A percentile compares a stretch with the other conserved stretches of the same genome.
phyloP scores from a whole-genome alignment of 495 filamentous ascomycete species.

The Pyronema domesticum region DNA sequence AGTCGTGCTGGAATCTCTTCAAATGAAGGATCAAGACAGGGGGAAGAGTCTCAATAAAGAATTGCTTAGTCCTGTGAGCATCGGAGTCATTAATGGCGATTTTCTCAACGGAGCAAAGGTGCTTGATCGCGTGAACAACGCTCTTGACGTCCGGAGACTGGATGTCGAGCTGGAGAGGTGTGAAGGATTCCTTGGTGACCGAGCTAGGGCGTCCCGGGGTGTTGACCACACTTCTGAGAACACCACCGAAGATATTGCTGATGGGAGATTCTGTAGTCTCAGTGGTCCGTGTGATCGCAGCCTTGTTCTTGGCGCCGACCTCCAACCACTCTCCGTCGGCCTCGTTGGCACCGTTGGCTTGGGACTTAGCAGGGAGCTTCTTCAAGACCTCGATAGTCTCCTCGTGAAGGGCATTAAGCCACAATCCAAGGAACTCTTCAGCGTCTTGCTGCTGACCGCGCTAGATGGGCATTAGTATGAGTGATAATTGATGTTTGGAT shows the following conservation, averaged over 20 bases:
- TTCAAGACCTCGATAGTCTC: constrained; percentile 69
- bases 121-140: constrained; percentile 78
- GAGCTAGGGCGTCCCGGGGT: constrained; percentile 77
- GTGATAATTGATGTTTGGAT: background rate
- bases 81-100: constrained; percentile 62
- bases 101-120: constrained; percentile 63
- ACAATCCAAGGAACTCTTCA: constrained; percentile 88
- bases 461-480: constrained; percentile 29
- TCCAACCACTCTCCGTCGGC: constrained; percentile 61
- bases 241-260: constrained; percentile 86
- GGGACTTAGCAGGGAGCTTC: constrained; percentile 26
- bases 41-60: constrained; percentile 84
- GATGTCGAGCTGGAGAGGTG: constrained; percentile 89
- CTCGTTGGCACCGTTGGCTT: constrained; percentile 20
- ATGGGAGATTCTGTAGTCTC: constrained; percentile 67
- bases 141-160: constrained; percentile 66
- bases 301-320: constrained; percentile 79
- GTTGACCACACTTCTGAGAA: constrained; percentile 72
- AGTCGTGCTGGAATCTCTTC: constrained; percentile 93
- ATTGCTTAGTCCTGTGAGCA: constrained; percentile 69
- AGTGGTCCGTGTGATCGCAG: constrained; percentile 73
- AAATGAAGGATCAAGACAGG: constrained; percentile 87
- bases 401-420: constrained; percentile 82
- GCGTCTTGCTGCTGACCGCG: constrained; percentile 96
- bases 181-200: constrained; percentile 81